These are phyloP conservation scores for Symbiodinium pilosum DNA, from an alignment of 73 alveolate species.

Conservation along the genomic window DNA sequence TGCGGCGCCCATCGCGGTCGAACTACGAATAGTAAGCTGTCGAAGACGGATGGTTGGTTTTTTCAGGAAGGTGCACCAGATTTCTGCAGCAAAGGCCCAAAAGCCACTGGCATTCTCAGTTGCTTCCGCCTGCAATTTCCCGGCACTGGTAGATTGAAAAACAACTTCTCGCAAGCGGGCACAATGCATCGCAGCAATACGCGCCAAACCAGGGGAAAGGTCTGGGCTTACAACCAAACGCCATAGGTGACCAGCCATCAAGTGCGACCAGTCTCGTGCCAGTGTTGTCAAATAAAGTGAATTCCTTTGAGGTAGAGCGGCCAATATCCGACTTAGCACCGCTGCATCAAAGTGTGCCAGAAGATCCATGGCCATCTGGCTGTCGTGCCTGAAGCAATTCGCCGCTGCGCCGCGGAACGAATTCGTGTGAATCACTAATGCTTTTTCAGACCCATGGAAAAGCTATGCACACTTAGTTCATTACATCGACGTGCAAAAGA, in stretches of 20 bases:
- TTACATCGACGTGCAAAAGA: too few species aligned
- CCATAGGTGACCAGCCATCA: background rate
- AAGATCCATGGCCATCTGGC: slow-evolving; percentile 8
- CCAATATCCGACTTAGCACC: slow-evolving; percentile 2
- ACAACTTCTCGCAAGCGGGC: background rate
- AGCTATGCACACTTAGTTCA: background rate
- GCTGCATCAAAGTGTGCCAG: slow-evolving; percentile 27
- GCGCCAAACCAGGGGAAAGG: background rate
- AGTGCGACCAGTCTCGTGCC: slow-evolving; percentile 13
- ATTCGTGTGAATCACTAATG: background rate
- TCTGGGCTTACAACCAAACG: background rate
- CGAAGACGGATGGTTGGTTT: too few species aligned
- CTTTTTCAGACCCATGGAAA: background rate
- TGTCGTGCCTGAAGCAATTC: background rate
- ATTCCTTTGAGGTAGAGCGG: slow-evolving; percentile 42
- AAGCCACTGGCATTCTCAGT: background rate
- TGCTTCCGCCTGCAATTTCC: background rate
- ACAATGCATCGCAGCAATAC: background rate
- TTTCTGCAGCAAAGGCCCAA: background rate
- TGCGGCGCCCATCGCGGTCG: background rate
- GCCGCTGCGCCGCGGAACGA: background rate
- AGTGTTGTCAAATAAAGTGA: slow-evolving; percentile 13
- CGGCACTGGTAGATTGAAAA: background rate
- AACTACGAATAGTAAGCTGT: background rate
- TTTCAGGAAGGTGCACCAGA: background rate